A percentile compares a stretch with the other conserved stretches of the same genome.
Evolutionary conservation across 1,139 yeast genomes (phyloP).

Genomic region (Protomyces gravidus): DNA sequence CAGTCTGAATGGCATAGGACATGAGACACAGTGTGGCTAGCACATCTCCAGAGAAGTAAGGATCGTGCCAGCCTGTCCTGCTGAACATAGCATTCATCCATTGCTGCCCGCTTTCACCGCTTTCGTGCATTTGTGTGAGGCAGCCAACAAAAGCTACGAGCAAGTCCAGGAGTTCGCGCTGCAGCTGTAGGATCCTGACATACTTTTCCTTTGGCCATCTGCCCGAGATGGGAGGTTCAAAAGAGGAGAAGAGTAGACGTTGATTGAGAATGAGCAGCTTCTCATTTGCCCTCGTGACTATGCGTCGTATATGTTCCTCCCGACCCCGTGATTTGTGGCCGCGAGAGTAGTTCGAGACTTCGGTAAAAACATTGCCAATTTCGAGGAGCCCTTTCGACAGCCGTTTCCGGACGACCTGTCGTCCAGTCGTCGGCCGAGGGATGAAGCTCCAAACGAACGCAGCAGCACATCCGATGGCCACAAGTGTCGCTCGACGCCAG

Average conservation of each 20-base stretch:
- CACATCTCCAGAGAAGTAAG: constrained; percentile 36
- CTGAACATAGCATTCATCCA: constrained; percentile 33
- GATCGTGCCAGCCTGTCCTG: constrained; percentile 38
- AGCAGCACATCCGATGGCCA: constrained; percentile 39
- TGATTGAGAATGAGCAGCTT: constrained; percentile 33
- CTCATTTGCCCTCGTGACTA: constrained; percentile 33
- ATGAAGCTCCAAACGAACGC: constrained; percentile 40
- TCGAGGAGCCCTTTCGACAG: constrained; percentile 35
- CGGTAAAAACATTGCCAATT: constrained; percentile 38
- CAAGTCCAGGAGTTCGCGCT: constrained; percentile 35
- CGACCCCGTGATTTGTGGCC: constrained; percentile 34
- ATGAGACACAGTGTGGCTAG: constrained; percentile 39
- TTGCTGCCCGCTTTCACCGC: constrained; percentile 1
- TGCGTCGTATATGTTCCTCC: constrained; percentile 34
- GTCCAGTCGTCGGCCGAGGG: constrained; percentile 40
- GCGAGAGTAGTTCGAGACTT: constrained; percentile 38
- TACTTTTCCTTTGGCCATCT: constrained; percentile 38
- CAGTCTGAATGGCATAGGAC: constrained; percentile 36
- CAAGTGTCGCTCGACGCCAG: constrained; percentile 42
- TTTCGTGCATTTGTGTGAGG: constrained; percentile 35
- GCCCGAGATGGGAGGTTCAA: constrained; percentile 39
- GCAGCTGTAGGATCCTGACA: constrained; percentile 34
- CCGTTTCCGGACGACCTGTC: constrained; percentile 36
- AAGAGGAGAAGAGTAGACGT: constrained; percentile 35
- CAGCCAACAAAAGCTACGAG: constrained; percentile 34